A percentile compares a stretch with the other conserved stretches of the same genome.
phyloP scores from a whole-genome alignment of 192 early-diverging fungal genomes.

The Backusella australiensis region DNA sequence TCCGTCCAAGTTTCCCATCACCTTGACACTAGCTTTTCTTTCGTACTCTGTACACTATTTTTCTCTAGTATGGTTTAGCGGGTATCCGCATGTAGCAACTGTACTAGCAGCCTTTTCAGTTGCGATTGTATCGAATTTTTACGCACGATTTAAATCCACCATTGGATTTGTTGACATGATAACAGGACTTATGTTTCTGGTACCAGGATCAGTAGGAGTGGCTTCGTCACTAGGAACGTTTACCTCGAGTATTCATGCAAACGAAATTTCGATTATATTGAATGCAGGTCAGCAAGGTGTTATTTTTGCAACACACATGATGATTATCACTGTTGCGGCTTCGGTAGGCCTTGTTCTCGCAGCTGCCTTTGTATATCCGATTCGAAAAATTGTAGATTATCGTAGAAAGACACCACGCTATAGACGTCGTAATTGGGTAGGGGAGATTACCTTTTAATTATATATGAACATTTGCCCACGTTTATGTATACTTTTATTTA shows the following conservation, averaged over 20 bases:
- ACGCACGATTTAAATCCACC: constrained; percentile 16
- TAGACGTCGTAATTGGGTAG: constrained; percentile 16
- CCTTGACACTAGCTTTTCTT: not conserved
- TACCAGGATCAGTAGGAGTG: constrained; percentile 20
- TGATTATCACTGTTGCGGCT: constrained; percentile 20
- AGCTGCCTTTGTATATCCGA: constrained; percentile 13
- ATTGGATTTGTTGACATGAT: constrained; percentile 26
- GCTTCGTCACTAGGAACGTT: constrained; percentile 15
- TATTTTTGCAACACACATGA: constrained; percentile 19
- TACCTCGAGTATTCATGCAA: not conserved
- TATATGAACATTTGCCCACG: not conserved
- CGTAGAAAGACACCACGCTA: constrained; percentile 10
- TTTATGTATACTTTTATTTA: not conserved
- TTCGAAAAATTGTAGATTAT: constrained; percentile 18
- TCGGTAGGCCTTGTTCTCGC: constrained; percentile 17
- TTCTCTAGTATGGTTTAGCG: not conserved
- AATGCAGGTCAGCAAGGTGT: constrained; percentile 22
- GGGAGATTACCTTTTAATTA: constrained; percentile 19
- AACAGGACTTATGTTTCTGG: constrained; percentile 20
- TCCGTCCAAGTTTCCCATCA: constrained; percentile 2
- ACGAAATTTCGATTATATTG: constrained; percentile 11
- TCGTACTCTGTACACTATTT: constrained; percentile 14
- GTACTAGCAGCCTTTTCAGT: constrained; percentile 14
- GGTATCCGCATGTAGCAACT: constrained; percentile 19
- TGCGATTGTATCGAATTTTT: constrained; percentile 9